Evolutionary conservation across 768 basidiomycete genomes (phyloP).

Genomic region (Strobilomyces confusus): DNA sequence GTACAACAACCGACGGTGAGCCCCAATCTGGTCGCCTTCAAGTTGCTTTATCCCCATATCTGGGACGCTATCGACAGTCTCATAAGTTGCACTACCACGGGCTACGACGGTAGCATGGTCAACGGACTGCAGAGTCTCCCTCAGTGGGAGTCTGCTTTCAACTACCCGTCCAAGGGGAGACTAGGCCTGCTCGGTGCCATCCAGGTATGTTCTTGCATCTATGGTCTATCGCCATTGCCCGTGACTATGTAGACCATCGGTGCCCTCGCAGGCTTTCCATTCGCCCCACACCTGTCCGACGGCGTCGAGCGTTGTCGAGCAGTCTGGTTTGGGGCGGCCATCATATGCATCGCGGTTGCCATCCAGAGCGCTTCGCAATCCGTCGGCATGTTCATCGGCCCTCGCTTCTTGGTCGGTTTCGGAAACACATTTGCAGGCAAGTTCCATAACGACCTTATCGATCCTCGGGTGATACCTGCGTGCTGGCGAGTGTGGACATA

Average conservation of each 20-base stretch:
- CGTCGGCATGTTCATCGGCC: slow-evolving; percentile 76
- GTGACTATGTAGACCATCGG: slow-evolving; percentile 58
- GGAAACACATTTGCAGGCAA: slow-evolving; percentile 67
- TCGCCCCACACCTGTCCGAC: slow-evolving; percentile 70
- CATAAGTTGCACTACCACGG: no score
- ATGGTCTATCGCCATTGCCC: background rate
- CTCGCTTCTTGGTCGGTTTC: slow-evolving; percentile 76
- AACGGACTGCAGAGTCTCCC: slow-evolving; percentile 68
- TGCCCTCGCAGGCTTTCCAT: slow-evolving; percentile 59
- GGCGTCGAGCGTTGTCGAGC: slow-evolving; percentile 63
- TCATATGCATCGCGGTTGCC: slow-evolving; percentile 67
- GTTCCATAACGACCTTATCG: slow-evolving; percentile 3
- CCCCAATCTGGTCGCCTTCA: no score
- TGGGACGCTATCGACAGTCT: no score
- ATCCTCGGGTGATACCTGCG: no score
- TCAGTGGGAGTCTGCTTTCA: slow-evolving; percentile 63
- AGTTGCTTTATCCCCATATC: no score
- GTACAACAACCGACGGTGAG: no score
- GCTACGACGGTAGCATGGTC: slow-evolving; percentile 78
- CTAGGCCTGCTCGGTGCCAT: slow-evolving; percentile 73
- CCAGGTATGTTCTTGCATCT: slow-evolving; percentile 42
- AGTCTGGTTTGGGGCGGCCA: slow-evolving; percentile 63
- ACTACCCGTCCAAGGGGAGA: slow-evolving; percentile 50
- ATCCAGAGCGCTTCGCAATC: slow-evolving; percentile 70
- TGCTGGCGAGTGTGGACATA: no score